phyloP scores from a whole-genome alignment of 768 basidiomycete genomes.

The Russula foetens region DNA sequence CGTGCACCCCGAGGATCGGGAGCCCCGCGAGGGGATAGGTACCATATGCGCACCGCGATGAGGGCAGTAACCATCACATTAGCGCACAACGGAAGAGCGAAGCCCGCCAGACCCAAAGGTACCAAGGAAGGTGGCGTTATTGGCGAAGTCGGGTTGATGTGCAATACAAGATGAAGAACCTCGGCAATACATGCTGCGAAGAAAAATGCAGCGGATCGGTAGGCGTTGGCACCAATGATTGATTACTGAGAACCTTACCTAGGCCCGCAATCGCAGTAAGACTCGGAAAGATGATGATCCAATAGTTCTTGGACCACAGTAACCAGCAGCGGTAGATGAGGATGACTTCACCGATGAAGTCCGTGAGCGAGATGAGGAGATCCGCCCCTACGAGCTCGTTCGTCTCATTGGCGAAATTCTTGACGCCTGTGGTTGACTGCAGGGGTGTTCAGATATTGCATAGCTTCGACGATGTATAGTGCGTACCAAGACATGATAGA shows the following conservation, averaged over 20 bases:
- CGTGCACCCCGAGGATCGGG: neutral
- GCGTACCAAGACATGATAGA: slow-evolving; percentile 28
- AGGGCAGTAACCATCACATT: slow-evolving; percentile 36
- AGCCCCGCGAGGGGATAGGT: slow-evolving; percentile 18
- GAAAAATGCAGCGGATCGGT: neutral
- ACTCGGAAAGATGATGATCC: slow-evolving; percentile 29
- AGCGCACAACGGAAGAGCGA: slow-evolving; percentile 33
- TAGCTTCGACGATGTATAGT: neutral
- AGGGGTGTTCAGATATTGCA: neutral
- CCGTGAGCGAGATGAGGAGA: slow-evolving; percentile 30
- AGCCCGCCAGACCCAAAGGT: slow-evolving; percentile 32
- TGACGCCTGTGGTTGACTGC: slow-evolving; percentile 26
- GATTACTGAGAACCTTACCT: slow-evolving; percentile 26
- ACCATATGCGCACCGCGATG: slow-evolving; percentile 36
- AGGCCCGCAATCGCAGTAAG: slow-evolving; percentile 29
- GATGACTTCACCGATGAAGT: slow-evolving; percentile 30
- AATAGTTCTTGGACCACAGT: slow-evolving; percentile 31
- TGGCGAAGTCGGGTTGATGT: neutral
- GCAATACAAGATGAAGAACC: neutral
- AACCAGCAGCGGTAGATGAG: slow-evolving; percentile 38
- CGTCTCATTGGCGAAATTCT: slow-evolving; percentile 28
- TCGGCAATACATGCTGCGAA: neutral
- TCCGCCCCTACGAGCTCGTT: slow-evolving; percentile 28
- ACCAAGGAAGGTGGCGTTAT: neutral
- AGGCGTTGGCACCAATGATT: neutral